These are phyloP conservation scores for Podaxis rugospora DNA, from an alignment of 768 basidiomycete species.

Conservation along the genomic window DNA sequence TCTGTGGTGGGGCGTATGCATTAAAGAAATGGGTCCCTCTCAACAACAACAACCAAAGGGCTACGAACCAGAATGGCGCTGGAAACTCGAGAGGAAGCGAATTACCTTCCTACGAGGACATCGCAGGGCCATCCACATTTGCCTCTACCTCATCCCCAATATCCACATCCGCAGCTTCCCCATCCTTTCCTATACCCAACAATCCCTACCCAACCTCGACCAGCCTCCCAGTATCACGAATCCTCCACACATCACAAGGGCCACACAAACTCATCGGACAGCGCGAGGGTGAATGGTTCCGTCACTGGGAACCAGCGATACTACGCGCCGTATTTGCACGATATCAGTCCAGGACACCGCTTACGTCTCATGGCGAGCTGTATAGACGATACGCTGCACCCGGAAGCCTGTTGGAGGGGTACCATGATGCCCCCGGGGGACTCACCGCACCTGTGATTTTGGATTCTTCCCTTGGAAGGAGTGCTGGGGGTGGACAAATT, in stretches of 20 bases:
- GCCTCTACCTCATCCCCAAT: neutral
- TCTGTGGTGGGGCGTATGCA: slow-evolving; percentile 75
- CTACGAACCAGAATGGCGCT: slow-evolving; percentile 7
- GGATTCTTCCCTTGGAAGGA: neutral
- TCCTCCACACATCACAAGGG: slow-evolving; percentile 29
- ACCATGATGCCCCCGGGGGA: slow-evolving; percentile 9
- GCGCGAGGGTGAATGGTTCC: slow-evolving; percentile 78
- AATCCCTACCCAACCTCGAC: neutral
- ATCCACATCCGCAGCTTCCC: neutral
- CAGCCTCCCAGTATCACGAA: slow-evolving; percentile 13
- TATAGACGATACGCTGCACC: slow-evolving; percentile 9
- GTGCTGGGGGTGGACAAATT: neutral
- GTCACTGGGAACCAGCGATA: slow-evolving; percentile 70
- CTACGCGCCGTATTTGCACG: slow-evolving; percentile 48
- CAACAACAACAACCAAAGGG: slow-evolving; percentile 15
- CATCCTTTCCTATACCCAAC: slow-evolving; percentile 1
- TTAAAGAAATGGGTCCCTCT: slow-evolving; percentile 47
- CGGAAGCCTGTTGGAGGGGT: slow-evolving; percentile 23
- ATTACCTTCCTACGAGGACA: slow-evolving; percentile 14
- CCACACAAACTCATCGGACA: slow-evolving; percentile 47
- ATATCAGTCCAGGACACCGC: slow-evolving; percentile 35
- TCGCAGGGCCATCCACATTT: slow-evolving; percentile 3
- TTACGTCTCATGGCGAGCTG: slow-evolving; percentile 12
- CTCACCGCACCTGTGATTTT: neutral
- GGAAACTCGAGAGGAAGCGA: neutral